phyloP scores from a whole-genome alignment of 495 filamentous ascomycete species.

The Aspergillus baeticus region DNA sequence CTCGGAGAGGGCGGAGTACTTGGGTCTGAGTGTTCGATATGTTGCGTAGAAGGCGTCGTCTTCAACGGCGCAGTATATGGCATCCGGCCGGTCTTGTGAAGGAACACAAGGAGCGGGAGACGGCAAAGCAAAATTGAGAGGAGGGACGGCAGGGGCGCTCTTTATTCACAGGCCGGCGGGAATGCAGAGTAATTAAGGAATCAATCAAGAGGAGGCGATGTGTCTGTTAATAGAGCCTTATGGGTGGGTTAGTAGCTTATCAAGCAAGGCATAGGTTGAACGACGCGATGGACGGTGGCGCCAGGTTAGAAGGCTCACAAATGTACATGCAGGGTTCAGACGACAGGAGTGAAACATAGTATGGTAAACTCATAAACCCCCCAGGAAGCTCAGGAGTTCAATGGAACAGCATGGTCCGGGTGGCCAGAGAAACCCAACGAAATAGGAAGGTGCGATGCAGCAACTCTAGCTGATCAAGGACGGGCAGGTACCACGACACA shows the following conservation, averaged over 20 bases:
- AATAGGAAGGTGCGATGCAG: conserved; percentile 5
- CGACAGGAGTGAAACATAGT: conserved; percentile 1
- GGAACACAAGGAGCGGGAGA: conserved; percentile 35
- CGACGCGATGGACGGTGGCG: conserved; percentile 3
- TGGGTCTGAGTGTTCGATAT: conserved; percentile 60
- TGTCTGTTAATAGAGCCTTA: conserved; percentile 5
- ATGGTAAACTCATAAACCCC: neutral
- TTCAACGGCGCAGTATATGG: conserved; percentile 90
- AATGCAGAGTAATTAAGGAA: conserved; percentile 11
- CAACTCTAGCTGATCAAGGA: neutral
- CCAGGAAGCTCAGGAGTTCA: neutral
- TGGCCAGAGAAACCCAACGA: neutral
- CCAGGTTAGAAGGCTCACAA: neutral
- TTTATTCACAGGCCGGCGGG: conserved; percentile 7
- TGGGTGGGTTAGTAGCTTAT: conserved; percentile 1
- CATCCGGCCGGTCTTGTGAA: conserved; percentile 62
- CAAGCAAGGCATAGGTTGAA: conserved; percentile 2
- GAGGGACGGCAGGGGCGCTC: neutral
- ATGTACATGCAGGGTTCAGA: conserved; percentile 8
- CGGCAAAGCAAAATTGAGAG: neutral
- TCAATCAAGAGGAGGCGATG: conserved; percentile 11
- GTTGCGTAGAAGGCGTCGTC: conserved; percentile 72
- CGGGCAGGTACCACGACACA: conserved; percentile 25
- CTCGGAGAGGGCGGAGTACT: conserved; percentile 51
- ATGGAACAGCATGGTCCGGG: neutral